phyloP scores from a whole-genome alignment of 257 asterid genomes.

The Jasminum sambac region DNA sequence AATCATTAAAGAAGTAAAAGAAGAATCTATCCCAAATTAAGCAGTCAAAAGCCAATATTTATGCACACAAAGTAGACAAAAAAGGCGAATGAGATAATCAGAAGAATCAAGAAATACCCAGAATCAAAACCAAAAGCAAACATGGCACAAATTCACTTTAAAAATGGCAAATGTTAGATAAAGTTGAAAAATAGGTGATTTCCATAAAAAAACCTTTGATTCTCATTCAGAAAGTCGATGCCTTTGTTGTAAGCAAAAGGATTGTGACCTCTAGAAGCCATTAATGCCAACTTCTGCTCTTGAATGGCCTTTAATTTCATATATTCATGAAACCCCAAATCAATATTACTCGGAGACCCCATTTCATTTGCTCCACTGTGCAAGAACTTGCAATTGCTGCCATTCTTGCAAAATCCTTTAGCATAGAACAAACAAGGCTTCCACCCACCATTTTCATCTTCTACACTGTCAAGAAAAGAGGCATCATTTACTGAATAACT shows the following conservation, averaged over 20 bases:
- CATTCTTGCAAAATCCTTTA: constrained; percentile 78
- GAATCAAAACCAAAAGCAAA: not conserved
- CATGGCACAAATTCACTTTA: constrained; percentile 6
- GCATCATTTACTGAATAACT: constrained; percentile 86
- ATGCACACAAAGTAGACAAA: not conserved
- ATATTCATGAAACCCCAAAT: constrained; percentile 64
- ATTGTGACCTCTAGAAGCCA: constrained; percentile 47
- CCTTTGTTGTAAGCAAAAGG: constrained; percentile 51
- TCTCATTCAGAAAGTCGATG: constrained; percentile 46
- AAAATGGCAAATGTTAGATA: constrained; percentile 5
- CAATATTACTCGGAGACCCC: constrained; percentile 53
- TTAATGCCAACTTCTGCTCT: constrained; percentile 52
- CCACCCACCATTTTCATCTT: constrained; percentile 51
- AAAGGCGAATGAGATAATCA: not conserved
- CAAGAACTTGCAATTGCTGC: constrained; percentile 58
- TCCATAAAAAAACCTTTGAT: constrained; percentile 47
- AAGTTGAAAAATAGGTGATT: not conserved
- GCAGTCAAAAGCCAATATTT: not conserved
- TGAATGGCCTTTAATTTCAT: constrained; percentile 68
- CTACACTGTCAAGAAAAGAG: constrained; percentile 52
- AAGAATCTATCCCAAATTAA: not conserved
- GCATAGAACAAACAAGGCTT: constrained; percentile 79
- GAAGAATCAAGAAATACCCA: constrained; percentile 10
- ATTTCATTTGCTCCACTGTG: constrained; percentile 43
- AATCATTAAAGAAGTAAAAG: not conserved